Percentiles rank a stretch among this genome's conserved stretches.
Conservation (phyloP, 2,329 filamentous ascomycete species). For the Claviceps sp. region DNA sequence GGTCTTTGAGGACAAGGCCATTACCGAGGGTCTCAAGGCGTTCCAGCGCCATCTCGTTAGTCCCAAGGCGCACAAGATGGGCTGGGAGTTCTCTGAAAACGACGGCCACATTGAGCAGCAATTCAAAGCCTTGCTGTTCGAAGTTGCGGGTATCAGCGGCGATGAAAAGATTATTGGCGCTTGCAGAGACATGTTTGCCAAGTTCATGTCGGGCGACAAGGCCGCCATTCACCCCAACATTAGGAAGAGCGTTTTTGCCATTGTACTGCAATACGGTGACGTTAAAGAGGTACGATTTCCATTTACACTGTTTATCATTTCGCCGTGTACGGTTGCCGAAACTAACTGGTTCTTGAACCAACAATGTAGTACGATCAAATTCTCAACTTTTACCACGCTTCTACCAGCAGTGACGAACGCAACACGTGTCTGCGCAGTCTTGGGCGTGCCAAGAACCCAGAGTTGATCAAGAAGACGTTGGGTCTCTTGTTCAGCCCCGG, state of each 20-base stretch:
- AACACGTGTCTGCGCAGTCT: slow-evolving; percentile 80
- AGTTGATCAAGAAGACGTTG: slow-evolving; percentile 71
- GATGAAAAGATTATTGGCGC: slow-evolving; percentile 68
- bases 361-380: slow-evolving; percentile 55
- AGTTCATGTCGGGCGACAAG: slow-evolving; percentile 67
- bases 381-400: slow-evolving; percentile 60
- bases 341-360: not conserved
- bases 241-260: slow-evolving; percentile 71
- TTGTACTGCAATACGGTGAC: slow-evolving; percentile 72
- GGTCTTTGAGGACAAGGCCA: slow-evolving; percentile 60
- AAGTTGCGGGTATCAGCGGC: slow-evolving; percentile 64
- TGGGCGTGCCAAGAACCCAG: slow-evolving; percentile 63
- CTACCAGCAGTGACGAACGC: slow-evolving; percentile 63
- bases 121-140: slow-evolving; percentile 87
- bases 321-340: not conserved
- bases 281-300: slow-evolving; percentile 53
- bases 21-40: slow-evolving; percentile 62
- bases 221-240: slow-evolving; percentile 85
- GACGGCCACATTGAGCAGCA: slow-evolving; percentile 88
- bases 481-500: slow-evolving; percentile 62
- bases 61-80: slow-evolving; percentile 70
- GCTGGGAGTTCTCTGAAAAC: slow-evolving; percentile 73
- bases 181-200: slow-evolving; percentile 80
- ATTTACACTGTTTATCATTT: not conserved
- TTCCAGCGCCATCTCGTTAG: slow-evolving; percentile 72